Percentiles rank a stretch among this genome's conserved stretches.
Conservation (phyloP, 1,139 yeast genomes). For the Dujonia santamariae region DNA sequence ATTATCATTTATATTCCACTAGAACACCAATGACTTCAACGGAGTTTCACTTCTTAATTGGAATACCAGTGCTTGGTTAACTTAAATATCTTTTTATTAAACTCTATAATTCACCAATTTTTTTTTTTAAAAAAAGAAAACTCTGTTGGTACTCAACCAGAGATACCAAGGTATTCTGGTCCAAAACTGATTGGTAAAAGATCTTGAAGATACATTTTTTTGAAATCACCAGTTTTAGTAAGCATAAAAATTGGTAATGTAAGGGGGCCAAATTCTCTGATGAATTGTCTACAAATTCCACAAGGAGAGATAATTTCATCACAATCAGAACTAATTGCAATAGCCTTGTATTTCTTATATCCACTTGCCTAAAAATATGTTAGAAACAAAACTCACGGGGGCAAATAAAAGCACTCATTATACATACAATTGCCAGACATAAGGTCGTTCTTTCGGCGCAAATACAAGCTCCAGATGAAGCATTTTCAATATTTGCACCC, state of each 20-base stretch:
- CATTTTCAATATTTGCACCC: conserved; percentile 94
- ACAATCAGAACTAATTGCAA: conserved; percentile 72
- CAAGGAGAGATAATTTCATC: conserved; percentile 74
- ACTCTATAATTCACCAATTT: too few relatives aligned
- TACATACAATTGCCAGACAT: conserved; percentile 55
- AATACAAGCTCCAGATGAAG: conserved; percentile 81
- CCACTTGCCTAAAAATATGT: conserved; percentile 35
- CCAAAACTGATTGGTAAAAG: conserved; percentile 85
- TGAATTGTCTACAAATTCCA: conserved; percentile 89
- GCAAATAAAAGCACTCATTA: not conserved
- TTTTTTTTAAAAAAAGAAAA: too few relatives aligned
- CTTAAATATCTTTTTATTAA: too few relatives aligned
- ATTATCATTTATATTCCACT: too few relatives aligned
- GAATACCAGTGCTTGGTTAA: too few relatives aligned
- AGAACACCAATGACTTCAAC: too few relatives aligned
- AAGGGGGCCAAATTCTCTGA: conserved; percentile 69
- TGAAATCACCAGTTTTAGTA: conserved; percentile 27
- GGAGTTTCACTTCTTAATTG: too few relatives aligned
- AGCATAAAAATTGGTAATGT: conserved; percentile 62
- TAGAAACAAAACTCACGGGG: conserved; percentile 2
- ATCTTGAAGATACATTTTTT: conserved; percentile 52
- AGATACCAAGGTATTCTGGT: conserved; percentile 56
- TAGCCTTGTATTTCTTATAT: conserved; percentile 47
- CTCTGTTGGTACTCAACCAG: not conserved
- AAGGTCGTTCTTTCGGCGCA: conserved; percentile 91